A percentile compares a stretch with the other conserved stretches of the same genome.
phyloP scores from a whole-genome alignment of 129 eudicot genomes.

The Centaurea solstitialis region DNA sequence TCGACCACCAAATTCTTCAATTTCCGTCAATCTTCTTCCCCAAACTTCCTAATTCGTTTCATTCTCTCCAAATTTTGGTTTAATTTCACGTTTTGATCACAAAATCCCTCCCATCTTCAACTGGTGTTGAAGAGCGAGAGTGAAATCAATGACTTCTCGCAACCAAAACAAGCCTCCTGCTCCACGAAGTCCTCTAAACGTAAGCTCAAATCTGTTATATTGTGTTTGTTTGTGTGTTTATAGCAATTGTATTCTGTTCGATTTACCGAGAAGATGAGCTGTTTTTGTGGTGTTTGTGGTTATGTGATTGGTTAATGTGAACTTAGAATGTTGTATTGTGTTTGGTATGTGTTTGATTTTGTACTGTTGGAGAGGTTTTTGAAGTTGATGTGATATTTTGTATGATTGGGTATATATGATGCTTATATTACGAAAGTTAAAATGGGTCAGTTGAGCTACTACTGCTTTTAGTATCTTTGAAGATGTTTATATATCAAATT shows the following conservation, averaged over 20 bases:
- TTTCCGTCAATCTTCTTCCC: background rate
- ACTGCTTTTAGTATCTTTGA: background rate
- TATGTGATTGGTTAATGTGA: background rate
- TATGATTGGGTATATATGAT: background rate
- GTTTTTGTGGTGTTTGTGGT: background rate
- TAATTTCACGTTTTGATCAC: slow-evolving; percentile 6
- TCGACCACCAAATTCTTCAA: slow-evolving; percentile 13
- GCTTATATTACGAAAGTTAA: background rate
- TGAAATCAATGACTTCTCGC: slow-evolving; percentile 45
- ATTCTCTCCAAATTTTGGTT: slow-evolving; percentile 15
- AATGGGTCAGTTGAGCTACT: background rate
- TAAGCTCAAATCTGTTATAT: slow-evolving; percentile 24
- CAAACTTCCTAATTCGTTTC: background rate
- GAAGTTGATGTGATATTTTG: background rate
- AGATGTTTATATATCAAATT: background rate
- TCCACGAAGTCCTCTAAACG: slow-evolving; percentile 45
- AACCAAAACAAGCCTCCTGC: slow-evolving; percentile 60
- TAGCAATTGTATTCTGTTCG: background rate
- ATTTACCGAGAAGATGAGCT: background rate
- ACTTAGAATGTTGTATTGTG: background rate
- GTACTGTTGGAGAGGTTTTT: background rate
- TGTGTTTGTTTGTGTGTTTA: background rate
- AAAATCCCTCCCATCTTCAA: slow-evolving; percentile 9
- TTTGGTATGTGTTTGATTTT: background rate
- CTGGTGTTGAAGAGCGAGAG: background rate